These are phyloP conservation scores for Flaveria sonorensis DNA, from an alignment of 129 eudicot genomes.

Conservation along the genomic window DNA sequence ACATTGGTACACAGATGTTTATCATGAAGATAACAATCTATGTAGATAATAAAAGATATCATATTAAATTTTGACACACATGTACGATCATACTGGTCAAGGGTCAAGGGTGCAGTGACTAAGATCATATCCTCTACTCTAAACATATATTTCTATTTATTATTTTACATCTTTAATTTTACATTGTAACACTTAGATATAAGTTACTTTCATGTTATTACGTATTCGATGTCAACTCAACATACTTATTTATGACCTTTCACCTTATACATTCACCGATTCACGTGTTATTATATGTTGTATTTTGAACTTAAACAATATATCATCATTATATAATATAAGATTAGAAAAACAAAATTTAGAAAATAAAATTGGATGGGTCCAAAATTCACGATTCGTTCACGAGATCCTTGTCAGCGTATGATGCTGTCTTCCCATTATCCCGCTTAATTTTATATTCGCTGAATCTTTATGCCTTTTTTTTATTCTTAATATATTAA, in stretches of 20 bases:
- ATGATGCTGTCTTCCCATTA: not conserved
- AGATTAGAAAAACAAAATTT: not conserved
- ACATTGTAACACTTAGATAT: not conserved
- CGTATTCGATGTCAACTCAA: not conserved
- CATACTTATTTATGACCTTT: not conserved
- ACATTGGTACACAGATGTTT: no score
- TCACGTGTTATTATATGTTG: not conserved
- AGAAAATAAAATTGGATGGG: not conserved
- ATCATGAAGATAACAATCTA: no score
- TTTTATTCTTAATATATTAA: no score
- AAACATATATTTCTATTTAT: not conserved
- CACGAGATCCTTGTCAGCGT: conserved; percentile 24
- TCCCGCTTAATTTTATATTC: not conserved
- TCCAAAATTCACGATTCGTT: conserved; percentile 18
- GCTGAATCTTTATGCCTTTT: not conserved
- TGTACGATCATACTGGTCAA: not conserved
- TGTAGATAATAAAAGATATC: no score
- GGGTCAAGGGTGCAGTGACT: not conserved
- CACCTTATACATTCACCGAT: not conserved
- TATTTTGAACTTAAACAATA: no score
- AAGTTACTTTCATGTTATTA: not conserved
- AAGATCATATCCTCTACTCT: not conserved
- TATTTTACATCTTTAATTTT: not conserved
- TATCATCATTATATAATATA: not conserved
- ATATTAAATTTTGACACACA: no score